These are phyloP conservation scores for Citrus maxima DNA, from an alignment of 345 rosid species.

Conservation along the genomic window DNA sequence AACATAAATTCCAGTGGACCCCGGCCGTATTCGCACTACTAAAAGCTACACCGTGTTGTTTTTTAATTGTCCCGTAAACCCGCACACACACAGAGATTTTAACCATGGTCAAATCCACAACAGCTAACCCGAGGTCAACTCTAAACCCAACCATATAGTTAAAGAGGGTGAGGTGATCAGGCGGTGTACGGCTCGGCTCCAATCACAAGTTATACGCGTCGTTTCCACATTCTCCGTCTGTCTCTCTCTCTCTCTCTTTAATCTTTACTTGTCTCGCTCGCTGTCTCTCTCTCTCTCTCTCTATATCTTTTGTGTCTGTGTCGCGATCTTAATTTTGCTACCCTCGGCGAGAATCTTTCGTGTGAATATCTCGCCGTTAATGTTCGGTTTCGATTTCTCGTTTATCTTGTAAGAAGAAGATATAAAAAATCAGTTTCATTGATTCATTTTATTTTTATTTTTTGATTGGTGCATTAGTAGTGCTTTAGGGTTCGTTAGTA, in stretches of 20 bases:
- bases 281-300: background rate
- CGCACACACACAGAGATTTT: no score
- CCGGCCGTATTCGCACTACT: constrained; percentile 10
- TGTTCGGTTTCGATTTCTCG: background rate
- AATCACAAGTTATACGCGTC: background rate
- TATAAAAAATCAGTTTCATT: background rate
- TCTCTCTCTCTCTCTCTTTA: no score
- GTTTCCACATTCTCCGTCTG: constrained; percentile 8
- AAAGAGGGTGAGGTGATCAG: background rate
- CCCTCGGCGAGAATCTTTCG: constrained; percentile 17
- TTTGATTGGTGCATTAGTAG: background rate
- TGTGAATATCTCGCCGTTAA: constrained; percentile 9
- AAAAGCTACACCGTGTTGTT: no score
- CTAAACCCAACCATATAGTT: constrained; percentile 8
- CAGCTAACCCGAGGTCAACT: background rate
- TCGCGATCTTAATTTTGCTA: background rate
- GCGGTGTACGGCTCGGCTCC: constrained; percentile 24
- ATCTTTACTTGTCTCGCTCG: background rate
- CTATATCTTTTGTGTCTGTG: background rate
- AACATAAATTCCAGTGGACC: constrained; percentile 12
- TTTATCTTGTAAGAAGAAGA: background rate
- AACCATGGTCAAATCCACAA: constrained; percentile 21
- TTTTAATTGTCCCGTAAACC: no score
- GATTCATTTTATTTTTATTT: background rate
- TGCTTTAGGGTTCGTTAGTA: no score